A percentile compares a stretch with the other conserved stretches of the same genome.
Evolutionary conservation across 148 eudicot species (phyloP).

Genomic region (Suaeda aralocaspica): DNA sequence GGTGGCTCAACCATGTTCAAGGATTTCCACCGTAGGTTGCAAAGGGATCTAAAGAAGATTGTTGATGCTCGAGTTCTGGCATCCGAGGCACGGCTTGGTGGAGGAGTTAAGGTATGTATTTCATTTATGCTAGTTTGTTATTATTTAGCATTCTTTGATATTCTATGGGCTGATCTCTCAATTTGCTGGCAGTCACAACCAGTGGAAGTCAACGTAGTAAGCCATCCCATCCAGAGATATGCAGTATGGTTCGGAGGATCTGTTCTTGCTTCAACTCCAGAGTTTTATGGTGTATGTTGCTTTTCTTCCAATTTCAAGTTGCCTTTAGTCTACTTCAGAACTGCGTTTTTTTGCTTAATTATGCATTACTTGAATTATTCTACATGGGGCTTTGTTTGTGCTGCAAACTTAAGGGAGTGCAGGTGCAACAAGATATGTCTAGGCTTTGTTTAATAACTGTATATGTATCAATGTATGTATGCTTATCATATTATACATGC

Average conservation of each 20-base stretch:
- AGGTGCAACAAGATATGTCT: not conserved
- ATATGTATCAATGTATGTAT: not conserved
- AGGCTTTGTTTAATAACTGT: no score
- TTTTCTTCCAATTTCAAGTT: constrained; percentile 12
- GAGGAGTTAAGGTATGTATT: constrained; percentile 60
- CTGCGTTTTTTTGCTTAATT: not conserved
- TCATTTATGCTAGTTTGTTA: constrained; percentile 3
- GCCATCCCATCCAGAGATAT: constrained; percentile 92
- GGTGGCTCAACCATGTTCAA: constrained; percentile 99
- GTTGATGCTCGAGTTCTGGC: constrained; percentile 92
- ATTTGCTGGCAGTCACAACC: constrained; percentile 73
- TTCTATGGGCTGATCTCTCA: constrained; percentile 15
- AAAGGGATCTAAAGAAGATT: constrained; percentile 92
- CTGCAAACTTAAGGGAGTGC: not conserved
- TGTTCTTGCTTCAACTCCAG: constrained; percentile 94
- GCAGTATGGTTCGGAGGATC: constrained; percentile 99
- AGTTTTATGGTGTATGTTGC: constrained; percentile 66
- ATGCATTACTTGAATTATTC: not conserved
- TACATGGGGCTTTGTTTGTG: not conserved
- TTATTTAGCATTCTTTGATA: not conserved
- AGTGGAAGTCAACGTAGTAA: constrained; percentile 93
- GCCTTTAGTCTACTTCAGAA: not conserved
- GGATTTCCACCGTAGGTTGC: constrained; percentile 84
- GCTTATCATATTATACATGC: not conserved
- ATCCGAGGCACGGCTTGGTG: constrained; percentile 68